Percentiles rank a stretch among this genome's conserved stretches.
Evolutionary conservation across 2,329 filamentous ascomycete genomes (phyloP).

Genomic region (Penicillium sp.): DNA sequence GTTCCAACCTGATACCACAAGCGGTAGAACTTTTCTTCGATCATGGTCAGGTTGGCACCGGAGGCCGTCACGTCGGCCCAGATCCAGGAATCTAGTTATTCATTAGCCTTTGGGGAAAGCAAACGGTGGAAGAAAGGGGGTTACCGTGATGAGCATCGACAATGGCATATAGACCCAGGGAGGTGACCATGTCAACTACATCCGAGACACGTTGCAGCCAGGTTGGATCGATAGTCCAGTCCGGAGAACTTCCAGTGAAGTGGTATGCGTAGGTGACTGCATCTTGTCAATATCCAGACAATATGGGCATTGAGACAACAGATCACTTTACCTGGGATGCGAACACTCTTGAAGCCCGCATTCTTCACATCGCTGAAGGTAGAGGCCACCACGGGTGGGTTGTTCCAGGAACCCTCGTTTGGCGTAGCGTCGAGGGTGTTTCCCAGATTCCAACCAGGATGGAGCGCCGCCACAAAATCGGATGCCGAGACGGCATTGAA

Average conservation of each 20-base stretch:
- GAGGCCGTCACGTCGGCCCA: slow-evolving; percentile 57
- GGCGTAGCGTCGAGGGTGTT: slow-evolving; percentile 61
- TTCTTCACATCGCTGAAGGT: slow-evolving; percentile 57
- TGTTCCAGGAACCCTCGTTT: slow-evolving; percentile 62
- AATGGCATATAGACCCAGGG: slow-evolving; percentile 54
- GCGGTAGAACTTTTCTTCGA: slow-evolving; percentile 58
- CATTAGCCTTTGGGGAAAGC: not conserved
- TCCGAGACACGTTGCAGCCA: slow-evolving; percentile 61
- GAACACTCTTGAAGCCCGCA: slow-evolving; percentile 59
- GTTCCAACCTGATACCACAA: slow-evolving; percentile 61
- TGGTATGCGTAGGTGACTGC: slow-evolving; percentile 61
- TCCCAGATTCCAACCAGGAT: slow-evolving; percentile 63
- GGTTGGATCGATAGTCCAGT: slow-evolving; percentile 55
- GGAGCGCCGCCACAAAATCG: slow-evolving; percentile 51
- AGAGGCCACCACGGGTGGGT: slow-evolving; percentile 50
- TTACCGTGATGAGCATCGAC: slow-evolving; percentile 60
- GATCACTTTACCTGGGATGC: slow-evolving; percentile 48
- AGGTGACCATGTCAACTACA: slow-evolving; percentile 58
- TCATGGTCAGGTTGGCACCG: slow-evolving; percentile 52
- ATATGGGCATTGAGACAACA: not conserved
- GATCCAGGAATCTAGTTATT: slow-evolving; percentile 50
- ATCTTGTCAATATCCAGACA: slow-evolving; percentile 2
- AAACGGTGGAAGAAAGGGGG: not conserved
- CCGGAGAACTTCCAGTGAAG: slow-evolving; percentile 52
- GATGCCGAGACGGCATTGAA: slow-evolving; percentile 51